phyloP scores from a whole-genome alignment of 139 green algal species.

The Chlorella sp. region DNA sequence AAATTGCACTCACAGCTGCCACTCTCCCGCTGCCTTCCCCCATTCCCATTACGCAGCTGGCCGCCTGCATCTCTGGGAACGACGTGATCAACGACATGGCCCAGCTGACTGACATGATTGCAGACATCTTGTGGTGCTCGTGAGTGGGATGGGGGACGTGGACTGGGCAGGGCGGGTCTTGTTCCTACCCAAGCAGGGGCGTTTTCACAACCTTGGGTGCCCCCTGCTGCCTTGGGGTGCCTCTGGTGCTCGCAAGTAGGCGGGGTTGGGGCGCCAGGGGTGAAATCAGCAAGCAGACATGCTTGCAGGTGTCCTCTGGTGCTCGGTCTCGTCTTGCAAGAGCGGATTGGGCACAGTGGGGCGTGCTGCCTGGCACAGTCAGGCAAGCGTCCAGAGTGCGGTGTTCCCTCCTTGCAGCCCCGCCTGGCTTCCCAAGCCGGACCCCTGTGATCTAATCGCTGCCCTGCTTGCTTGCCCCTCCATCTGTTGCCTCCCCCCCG shows the following conservation, averaged over 20 bases:
- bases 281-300: not conserved
- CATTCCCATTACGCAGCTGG: constrained; percentile 45
- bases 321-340: not conserved
- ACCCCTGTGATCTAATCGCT: too few relatives aligned
- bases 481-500: not conserved
- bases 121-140: constrained; percentile 88
- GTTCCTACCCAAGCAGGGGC: not conserved
- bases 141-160: constrained; percentile 46
- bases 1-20: not conserved
- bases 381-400: too few relatives aligned
- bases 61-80: constrained; percentile 79
- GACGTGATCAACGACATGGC: constrained; percentile 72
- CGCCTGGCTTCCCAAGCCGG: too few relatives aligned
- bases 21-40: not conserved
- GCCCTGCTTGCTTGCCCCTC: not conserved
- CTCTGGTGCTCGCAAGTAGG: not conserved
- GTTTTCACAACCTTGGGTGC: not conserved
- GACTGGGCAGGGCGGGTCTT: not conserved
- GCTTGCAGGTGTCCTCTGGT: not conserved
- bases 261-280: too few relatives aligned
- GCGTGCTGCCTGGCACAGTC: too few relatives aligned
- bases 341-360: too few relatives aligned
- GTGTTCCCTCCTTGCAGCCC: too few relatives aligned
- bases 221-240: too few relatives aligned
- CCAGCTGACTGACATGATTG: constrained; percentile 74